Evolutionary conservation across 306 rosid species (phyloP).

Genomic region (Vigna nakashimae): DNA sequence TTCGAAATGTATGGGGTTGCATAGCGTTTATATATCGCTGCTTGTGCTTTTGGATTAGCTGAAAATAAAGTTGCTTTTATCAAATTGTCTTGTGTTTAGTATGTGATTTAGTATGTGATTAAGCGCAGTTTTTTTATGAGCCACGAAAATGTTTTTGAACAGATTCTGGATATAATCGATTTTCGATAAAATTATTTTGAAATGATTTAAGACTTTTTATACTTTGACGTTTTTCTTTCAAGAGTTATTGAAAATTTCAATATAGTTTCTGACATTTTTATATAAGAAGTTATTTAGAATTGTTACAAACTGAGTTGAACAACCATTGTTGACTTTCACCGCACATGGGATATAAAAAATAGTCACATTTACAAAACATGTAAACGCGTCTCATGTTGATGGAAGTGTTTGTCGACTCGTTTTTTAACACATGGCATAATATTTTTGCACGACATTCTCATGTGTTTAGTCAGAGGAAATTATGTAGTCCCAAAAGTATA

Average conservation of each 20-base stretch:
- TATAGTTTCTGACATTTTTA: background rate
- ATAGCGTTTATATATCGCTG: slow-evolving; percentile 4
- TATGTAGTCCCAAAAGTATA: too few relatives aligned
- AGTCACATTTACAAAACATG: background rate
- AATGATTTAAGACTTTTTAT: too few relatives aligned
- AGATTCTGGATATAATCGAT: too few relatives aligned
- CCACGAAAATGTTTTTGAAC: too few relatives aligned
- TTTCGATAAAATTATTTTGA: too few relatives aligned
- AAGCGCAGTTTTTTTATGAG: background rate
- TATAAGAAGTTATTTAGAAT: background rate
- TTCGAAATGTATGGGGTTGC: slow-evolving; percentile 40
- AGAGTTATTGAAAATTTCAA: background rate
- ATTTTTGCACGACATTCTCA: background rate
- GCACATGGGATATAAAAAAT: slow-evolving; percentile 19
- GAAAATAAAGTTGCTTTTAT: too few relatives aligned
- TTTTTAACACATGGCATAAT: background rate
- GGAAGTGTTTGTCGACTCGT: background rate
- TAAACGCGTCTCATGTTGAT: background rate
- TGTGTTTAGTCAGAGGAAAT: too few relatives aligned
- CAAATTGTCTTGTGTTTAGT: background rate
- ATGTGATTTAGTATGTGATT: background rate
- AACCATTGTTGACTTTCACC: slow-evolving; percentile 4
- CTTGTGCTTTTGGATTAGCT: background rate
- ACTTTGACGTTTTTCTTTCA: too few relatives aligned
- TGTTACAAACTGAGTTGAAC: background rate